A percentile compares a stretch with the other conserved stretches of the same genome.
phyloP scores from a whole-genome alignment of 257 asterid genomes.

The Solanum sitiens region DNA sequence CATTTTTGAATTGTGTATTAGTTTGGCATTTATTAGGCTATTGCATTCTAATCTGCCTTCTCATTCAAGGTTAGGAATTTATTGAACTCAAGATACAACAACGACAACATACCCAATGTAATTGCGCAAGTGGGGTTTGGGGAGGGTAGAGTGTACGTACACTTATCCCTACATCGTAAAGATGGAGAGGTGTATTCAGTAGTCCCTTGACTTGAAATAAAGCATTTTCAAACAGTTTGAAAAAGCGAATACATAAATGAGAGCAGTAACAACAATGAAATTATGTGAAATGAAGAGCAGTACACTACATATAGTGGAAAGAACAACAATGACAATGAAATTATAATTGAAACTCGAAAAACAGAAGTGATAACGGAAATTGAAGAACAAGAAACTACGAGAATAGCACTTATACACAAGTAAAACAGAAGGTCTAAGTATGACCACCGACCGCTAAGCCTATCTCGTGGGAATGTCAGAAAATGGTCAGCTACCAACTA shows the following conservation, averaged over 20 bases:
- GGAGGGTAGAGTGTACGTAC: background rate
- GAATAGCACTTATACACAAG: background rate
- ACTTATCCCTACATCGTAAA: background rate
- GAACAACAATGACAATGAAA: background rate
- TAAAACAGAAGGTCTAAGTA: background rate
- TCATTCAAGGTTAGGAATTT: background rate
- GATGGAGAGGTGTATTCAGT: background rate
- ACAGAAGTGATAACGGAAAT: background rate
- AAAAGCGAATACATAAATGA: background rate
- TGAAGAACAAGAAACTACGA: background rate
- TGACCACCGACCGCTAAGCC: background rate
- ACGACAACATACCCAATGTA: background rate
- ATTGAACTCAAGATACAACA: background rate
- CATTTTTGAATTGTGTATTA: background rate
- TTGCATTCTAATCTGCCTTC: background rate
- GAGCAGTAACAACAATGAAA: background rate
- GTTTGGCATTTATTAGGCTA: background rate
- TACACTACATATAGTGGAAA: background rate
- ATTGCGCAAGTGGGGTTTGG: background rate
- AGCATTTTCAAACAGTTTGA: background rate
- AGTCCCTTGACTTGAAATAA: background rate
- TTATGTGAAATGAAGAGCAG: background rate
- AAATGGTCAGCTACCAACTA: background rate
- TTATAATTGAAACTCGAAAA: background rate
- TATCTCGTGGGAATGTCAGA: background rate